Percentiles rank a stretch among this genome's conserved stretches.
phyloP scores from a whole-genome alignment of 2,329 filamentous ascomycete genomes.

The Trichophyton rubrum region DNA sequence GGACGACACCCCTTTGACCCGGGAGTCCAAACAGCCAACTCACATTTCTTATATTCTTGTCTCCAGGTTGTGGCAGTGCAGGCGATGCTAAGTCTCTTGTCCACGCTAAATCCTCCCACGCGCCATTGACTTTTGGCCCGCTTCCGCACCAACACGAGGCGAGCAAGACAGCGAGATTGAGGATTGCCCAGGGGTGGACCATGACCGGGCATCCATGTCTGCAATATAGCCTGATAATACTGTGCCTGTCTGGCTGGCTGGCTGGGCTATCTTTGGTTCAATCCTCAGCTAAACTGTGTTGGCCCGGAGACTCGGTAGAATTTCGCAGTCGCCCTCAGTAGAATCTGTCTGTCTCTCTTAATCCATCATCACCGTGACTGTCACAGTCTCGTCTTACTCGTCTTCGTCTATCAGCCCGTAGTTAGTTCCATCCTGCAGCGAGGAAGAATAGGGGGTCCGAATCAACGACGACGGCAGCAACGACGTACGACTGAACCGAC shows the following conservation, averaged over 20 bases:
- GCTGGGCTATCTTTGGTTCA: no score
- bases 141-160: not conserved
- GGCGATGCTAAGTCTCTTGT: not conserved
- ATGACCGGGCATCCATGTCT: not conserved
- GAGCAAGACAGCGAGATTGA: not conserved
- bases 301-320: not conserved
- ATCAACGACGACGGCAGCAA: not conserved
- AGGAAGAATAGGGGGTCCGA: not conserved
- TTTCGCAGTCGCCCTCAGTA: not conserved
- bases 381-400: not conserved
- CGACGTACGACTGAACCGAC: not conserved
- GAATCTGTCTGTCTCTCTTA: not conserved
- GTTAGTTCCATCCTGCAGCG: not conserved
- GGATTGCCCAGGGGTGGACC: not conserved
- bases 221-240: not conserved
- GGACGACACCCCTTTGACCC: no score
- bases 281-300: not conserved
- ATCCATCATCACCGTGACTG: not conserved
- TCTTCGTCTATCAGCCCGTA: not conserved
- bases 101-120: conserved; percentile 1
- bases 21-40: not conserved
- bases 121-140: conserved; percentile 1
- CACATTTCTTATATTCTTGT: not conserved
- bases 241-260: no score
- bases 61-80: conserved; percentile 1